Base-by-base conservation (phyloP, 176 grass and related monocot genomes). In the Carex kokanica region DNA sequence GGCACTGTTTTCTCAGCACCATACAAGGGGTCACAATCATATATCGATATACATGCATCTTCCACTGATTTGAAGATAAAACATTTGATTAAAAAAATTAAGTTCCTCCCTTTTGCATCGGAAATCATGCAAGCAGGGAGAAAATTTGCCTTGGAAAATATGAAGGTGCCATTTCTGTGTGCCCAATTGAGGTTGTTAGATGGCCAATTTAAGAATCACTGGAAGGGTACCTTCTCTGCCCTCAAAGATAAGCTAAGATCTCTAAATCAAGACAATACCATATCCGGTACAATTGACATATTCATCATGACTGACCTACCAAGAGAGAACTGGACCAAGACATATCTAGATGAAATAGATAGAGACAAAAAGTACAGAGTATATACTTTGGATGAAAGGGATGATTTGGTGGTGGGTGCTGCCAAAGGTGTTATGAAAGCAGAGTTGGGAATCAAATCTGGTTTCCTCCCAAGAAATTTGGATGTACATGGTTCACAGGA, bases 241-340 rank as follows among this genome's bases (percentile, higher is more conserved):
- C 85, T 99, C 18, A 82, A 93, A 77, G 86, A 99, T 75, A 95
- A 96, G 85, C 64, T 99, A 73, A 84, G 91, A 85, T 60, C 88
- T 74, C 4, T 92, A 54, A 69, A 87, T 47, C 43, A 85, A 8
- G 86, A 88, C 63, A 85, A 64, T 38, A 85, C 85, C 55, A 57
- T 24, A 56, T 66, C 3, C 25, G 78, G 80, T 59, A 88, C 83
- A 61, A 83, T 99, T 84, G 57, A 88, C 78, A 90, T 96, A 40
- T 99, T 99, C 86, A 78, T 99, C 81, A 99, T 99, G 97, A 99
- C 97, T 9, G 97, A 99, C 88, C 88, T 99, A 81, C 97, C 91
- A 38, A 69, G 49, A 71, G 25, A 74, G 67, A 92, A 95, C 64
- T 93, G 97, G 93, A 93, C 89, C 1, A 88, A 84, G 51, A 95